Base-by-base conservation (phyloP, 441 rosid species). In the Codiaeum variegatum region DNA sequence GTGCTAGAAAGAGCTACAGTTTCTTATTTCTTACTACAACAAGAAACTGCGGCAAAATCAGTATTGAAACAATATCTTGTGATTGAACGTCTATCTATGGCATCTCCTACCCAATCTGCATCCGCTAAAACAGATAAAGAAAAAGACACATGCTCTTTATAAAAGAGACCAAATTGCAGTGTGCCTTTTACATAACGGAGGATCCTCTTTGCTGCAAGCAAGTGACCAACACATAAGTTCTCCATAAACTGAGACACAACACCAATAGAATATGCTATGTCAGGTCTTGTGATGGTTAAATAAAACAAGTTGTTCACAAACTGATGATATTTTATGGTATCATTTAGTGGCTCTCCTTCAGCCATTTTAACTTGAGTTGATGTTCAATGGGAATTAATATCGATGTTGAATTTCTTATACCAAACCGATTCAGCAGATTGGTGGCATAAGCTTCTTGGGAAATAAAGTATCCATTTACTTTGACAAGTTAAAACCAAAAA, bases 61-160 rank as follows among this genome's bases (percentile, higher is more conserved):
- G 19, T 63, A 40, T n/a, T 63, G 40, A 63, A 63, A 23, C 51
- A 63, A 36, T 19, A 63, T 5, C 67, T 19, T 63, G 19, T 63
- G 36, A 10, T 38, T 6, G 67, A 63, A 9, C 51, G 28, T 23
- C 67, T 63, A 21, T 63, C 67, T 36, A 10, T 63, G 2, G 40
- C 29, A 13, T 63, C 51, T 36, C 29, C 49, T 10, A 51, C 51
- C 67, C 67, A 63, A 21, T 38, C 67, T 38, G 51, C 67, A 40
- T 63, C 67, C 5, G 40, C 51, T 10, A 63, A 63, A 7, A 49
- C 67, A 40, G 15, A 19, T 19, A 63, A 38, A 36, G 19, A 4
- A 63, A 63, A 63, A 1, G 28, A 0, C 44, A 2, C 21, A 19
- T 3, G 13, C 0, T 63, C 49, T 51, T 63, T 63, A 23, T 63